phyloP scores from a whole-genome alignment of 768 basidiomycete species.

The Leccinum variicolor region DNA sequence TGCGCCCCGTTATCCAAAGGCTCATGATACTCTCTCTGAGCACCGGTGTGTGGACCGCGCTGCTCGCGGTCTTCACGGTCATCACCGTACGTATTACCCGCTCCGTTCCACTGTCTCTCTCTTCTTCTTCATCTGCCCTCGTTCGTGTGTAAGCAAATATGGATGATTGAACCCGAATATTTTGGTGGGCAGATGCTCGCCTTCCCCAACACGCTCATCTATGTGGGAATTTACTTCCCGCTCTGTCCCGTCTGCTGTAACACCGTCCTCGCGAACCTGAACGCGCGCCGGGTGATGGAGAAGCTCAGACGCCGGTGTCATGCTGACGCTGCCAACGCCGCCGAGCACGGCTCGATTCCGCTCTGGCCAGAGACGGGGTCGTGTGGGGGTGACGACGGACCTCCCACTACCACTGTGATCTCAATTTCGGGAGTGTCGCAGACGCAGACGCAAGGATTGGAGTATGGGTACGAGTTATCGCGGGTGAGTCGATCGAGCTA shows the following conservation, averaged over 20 bases:
- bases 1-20: constrained; percentile 14
- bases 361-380: constrained; percentile 4
- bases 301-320: constrained; percentile 9
- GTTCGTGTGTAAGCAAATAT: neutral
- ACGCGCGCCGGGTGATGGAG: constrained; percentile 21
- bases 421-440: neutral
- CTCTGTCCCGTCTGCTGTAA: constrained; percentile 32
- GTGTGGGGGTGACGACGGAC: neutral
- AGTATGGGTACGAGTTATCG: constrained; percentile 1
- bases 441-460: neutral
- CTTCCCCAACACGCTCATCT: constrained; percentile 15
- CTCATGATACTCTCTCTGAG: constrained; percentile 14
- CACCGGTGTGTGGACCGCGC: constrained; percentile 17
- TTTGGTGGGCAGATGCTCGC: constrained; percentile 7
- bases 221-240: constrained; percentile 25
- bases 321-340: neutral
- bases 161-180: neutral
- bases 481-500: neutral
- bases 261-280: constrained; percentile 31
- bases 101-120: neutral
- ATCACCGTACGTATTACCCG: constrained; percentile 7
- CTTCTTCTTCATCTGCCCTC: neutral
- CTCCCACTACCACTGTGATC: neutral
- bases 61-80: constrained; percentile 12
- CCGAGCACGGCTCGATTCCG: constrained; percentile 1